phyloP scores from a whole-genome alignment of 23 red algal genomes.

The Pyropia yezoensis region DNA sequence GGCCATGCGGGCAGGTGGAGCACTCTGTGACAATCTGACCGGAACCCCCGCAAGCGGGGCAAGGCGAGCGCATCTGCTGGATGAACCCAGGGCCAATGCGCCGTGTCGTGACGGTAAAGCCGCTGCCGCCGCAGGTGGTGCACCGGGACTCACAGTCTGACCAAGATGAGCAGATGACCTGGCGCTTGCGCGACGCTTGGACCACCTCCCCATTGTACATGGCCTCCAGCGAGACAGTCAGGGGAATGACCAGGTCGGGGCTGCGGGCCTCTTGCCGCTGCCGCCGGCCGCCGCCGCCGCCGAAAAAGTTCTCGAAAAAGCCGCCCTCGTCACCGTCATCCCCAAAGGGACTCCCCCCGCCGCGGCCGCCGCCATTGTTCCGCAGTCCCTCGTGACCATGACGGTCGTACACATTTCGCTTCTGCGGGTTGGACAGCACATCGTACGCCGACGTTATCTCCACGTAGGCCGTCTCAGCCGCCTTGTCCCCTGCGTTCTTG shows the following conservation, averaged over 20 bases:
- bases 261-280: slow-evolving; percentile 22
- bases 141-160: slow-evolving; percentile 72
- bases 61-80: slow-evolving; percentile 79
- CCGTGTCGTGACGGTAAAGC: slow-evolving; percentile 49
- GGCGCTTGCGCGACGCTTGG: slow-evolving; percentile 65
- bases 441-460: slow-evolving; percentile 87
- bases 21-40: slow-evolving; percentile 77
- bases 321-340: slow-evolving; percentile 50
- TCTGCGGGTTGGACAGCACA: slow-evolving; percentile 50
- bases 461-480: slow-evolving; percentile 49
- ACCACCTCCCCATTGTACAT: slow-evolving; percentile 81
- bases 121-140: slow-evolving; percentile 64
- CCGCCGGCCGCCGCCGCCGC: slow-evolving; percentile 22
- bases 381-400: slow-evolving; percentile 82
- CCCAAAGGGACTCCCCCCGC: slow-evolving; percentile 9
- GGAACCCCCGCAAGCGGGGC: slow-evolving; percentile 65
- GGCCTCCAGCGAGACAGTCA: slow-evolving; percentile 49
- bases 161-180: slow-evolving; percentile 75
- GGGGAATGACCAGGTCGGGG: slow-evolving; percentile 49
- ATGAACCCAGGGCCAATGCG: slow-evolving; percentile 83
- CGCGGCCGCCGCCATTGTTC: slow-evolving; percentile 11
- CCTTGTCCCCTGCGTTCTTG: slow-evolving; percentile 84
- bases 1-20: slow-evolving; percentile 73
- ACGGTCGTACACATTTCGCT: slow-evolving; percentile 73
- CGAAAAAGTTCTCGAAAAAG: slow-evolving; percentile 30